Evolutionary conservation across 1,284 basidiomycete genomes (phyloP), one percentile per base, ranked within the genome.

Genomic region (Gomphus bonarii): DNA sequence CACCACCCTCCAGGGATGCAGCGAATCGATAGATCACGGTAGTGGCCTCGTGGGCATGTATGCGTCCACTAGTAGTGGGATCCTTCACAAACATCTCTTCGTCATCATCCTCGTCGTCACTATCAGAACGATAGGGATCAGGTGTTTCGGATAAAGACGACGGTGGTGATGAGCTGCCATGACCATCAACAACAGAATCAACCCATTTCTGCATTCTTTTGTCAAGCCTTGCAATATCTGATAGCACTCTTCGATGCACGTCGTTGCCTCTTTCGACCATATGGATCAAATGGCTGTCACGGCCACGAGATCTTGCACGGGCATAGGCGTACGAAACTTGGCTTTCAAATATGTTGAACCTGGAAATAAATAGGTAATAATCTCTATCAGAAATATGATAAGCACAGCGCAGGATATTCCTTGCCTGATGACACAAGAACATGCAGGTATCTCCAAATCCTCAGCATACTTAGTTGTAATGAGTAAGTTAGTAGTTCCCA

Each of bases 301-400:
- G 68, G 16, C 73, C 75, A 42, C 71, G 65, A 50, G 76, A 70
- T 22, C 73, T 72, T 47, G 75, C 73, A 40, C 75, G 76, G 47
- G 75, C 69, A 61, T 76, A 78, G 12, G 77, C 77, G 64, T 79
- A 77, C 1, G 80, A 81, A 14, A 84, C 64, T 52, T 81, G 77
- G 59, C 82, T 80, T 59, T 82, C 79, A 58, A 78, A 79, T 1
- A 78, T 62, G 63, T 88, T 77, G 62, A 79, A 88, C 58, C 85
- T 86, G 6, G 60, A 65, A 30, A 30, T n/a, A 33, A 53, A 25
- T 4, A 25, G 25, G 25, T n/a, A 63, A 42, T 54, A 25, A 43
- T 5, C 10, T 33, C 30, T 31, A 18, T 51, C 35, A 22, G n/a
- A 38, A 16, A 28, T 40, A 22, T n/a, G 6, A 28, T 31, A 3